These are phyloP conservation scores for Eimeria acervulina DNA, from an alignment of 169 alveolate species.

Conservation along the genomic window DNA sequence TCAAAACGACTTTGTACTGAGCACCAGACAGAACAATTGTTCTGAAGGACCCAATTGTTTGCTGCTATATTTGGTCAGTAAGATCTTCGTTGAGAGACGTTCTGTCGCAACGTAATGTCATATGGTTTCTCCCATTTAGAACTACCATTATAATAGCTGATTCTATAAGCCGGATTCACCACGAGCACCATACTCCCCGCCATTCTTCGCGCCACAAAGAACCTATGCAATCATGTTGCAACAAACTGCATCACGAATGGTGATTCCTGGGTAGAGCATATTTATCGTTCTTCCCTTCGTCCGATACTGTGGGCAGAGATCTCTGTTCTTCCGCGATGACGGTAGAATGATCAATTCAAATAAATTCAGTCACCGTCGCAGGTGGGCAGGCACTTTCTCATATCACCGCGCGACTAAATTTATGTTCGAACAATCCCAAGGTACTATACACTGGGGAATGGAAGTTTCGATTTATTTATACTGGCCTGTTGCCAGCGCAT, in stretches of 20 bases:
- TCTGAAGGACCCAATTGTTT: background rate
- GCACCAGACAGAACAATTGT: background rate
- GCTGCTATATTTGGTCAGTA: background rate
- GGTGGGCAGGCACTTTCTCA: background rate
- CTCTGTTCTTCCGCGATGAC: background rate
- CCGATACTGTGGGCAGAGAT: background rate
- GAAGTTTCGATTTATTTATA: background rate
- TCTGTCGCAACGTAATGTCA: no score
- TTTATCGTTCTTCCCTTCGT: background rate
- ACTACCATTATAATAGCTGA: background rate
- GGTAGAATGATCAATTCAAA: background rate
- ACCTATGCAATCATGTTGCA: background rate
- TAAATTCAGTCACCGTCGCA: background rate
- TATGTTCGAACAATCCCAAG: background rate
- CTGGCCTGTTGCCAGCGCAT: background rate
- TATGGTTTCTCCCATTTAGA: background rate
- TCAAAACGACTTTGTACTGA: background rate
- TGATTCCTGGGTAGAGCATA: background rate
- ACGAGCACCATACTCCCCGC: background rate
- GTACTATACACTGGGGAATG: background rate
- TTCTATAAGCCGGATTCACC: background rate
- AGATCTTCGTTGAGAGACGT: no score
- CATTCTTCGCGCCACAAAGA: background rate
- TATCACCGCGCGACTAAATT: background rate
- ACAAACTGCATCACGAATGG: background rate